A percentile compares a stretch with the other conserved stretches of the same genome.
phyloP scores from a whole-genome alignment of 1,284 basidiomycete genomes.

The Cryptococcus jaspeensis region DNA sequence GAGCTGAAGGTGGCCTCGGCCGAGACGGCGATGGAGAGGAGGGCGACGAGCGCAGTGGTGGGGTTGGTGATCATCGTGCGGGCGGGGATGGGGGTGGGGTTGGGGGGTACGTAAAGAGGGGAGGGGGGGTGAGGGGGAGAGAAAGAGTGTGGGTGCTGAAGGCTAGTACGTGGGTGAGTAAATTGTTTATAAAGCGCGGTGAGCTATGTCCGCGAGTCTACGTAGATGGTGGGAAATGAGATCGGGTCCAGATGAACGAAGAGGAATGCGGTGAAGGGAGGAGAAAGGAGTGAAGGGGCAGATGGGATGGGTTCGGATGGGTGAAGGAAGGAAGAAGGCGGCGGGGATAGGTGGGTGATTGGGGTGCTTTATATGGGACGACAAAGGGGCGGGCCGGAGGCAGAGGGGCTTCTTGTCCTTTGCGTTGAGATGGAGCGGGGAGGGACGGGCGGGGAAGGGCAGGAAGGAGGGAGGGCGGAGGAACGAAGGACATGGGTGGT shows the following conservation, averaged over 20 bases:
- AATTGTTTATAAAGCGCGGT: no score
- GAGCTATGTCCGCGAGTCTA: no score
- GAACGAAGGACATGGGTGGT: no score
- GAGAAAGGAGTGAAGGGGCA: conserved; percentile 1
- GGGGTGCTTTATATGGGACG: background rate
- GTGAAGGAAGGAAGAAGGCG: background rate
- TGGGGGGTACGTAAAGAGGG: background rate
- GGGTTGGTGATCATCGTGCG: conserved; percentile 13
- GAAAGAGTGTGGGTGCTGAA: conserved; percentile 4
- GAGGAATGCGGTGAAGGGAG: no score
- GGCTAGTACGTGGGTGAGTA: no score
- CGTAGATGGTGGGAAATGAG: no score
- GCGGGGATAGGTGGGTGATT: no score
- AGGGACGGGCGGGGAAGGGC: no score
- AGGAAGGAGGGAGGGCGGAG: no score
- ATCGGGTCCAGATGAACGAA: no score
- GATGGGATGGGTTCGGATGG: background rate
- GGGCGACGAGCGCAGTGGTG: conserved; percentile 12
- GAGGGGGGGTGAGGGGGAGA: conserved; percentile 4
- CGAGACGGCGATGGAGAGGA: conserved; percentile 15
- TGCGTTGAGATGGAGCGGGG: no score
- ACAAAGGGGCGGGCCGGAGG: background rate
- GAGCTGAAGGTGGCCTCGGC: conserved; percentile 10
- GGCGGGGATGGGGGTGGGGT: background rate
- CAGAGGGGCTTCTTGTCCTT: no score